These are phyloP conservation scores for Platanthera zijinensis DNA, from an alignment of 106 monocot species.

Conservation along the genomic window DNA sequence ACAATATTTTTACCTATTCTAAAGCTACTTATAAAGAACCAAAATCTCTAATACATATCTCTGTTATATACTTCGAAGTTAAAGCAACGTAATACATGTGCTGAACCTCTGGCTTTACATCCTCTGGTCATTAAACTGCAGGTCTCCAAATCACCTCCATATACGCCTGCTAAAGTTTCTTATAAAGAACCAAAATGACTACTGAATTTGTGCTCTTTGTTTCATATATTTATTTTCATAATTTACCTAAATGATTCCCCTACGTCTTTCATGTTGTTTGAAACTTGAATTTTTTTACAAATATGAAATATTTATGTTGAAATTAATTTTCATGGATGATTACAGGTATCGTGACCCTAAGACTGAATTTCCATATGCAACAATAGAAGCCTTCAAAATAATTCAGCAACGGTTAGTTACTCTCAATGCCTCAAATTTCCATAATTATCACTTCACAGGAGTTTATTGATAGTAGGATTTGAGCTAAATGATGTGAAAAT, in stretches of 20 bases:
- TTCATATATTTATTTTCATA: too few relatives aligned
- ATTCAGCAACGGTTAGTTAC: slow-evolving; percentile 56
- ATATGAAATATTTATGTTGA: background rate
- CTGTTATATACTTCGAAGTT: background rate
- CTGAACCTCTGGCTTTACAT: too few relatives aligned
- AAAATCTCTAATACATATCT: background rate
- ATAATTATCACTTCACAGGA: too few relatives aligned
- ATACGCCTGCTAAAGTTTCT: too few relatives aligned
- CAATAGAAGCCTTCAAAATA: slow-evolving; percentile 81
- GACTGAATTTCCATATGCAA: slow-evolving; percentile 93
- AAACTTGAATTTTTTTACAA: background rate
- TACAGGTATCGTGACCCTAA: slow-evolving; percentile 88
- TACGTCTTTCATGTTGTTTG: background rate
- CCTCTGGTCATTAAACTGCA: too few relatives aligned
- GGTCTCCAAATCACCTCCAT: too few relatives aligned
- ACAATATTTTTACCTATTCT: background rate
- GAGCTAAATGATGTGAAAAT: too few relatives aligned
- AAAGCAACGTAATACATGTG: too few relatives aligned
- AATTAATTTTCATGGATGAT: background rate
- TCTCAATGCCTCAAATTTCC: background rate
- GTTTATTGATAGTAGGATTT: too few relatives aligned
- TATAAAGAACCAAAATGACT: too few relatives aligned
- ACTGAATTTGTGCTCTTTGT: too few relatives aligned
- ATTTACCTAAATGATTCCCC: too few relatives aligned
- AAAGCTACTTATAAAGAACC: background rate